Conservation (phyloP, 2,329 filamentous ascomycete genomes). For the Exophiala sp. region DNA sequence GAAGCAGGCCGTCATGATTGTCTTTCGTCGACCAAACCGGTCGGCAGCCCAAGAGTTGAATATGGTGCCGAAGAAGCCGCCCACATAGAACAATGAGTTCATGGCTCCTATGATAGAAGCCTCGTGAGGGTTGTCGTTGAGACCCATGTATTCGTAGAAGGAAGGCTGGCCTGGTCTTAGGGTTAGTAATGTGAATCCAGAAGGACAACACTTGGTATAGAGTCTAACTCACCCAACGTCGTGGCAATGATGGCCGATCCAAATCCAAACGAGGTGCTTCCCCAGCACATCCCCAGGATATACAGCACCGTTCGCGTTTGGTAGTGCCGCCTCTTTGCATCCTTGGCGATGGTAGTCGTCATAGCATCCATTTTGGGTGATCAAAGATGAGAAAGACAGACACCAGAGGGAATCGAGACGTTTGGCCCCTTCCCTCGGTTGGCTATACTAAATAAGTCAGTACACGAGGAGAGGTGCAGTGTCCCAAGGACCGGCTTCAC, state of each 20-base stretch:
- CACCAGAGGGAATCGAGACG: no score
- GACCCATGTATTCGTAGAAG: conserved; percentile 34
- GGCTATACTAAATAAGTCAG: no score
- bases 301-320: neutral
- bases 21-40: neutral
- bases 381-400: no score
- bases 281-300: neutral
- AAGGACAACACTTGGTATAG: no score
- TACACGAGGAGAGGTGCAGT: no score
- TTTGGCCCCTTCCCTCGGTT: no score
- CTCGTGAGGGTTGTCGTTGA: neutral
- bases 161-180: conserved; percentile 34
- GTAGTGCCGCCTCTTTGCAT: neutral
- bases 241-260: neutral
- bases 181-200: neutral
- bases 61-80: neutral
- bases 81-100: conserved; percentile 1
- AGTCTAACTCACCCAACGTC: neutral
- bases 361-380: no score
- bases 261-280: neutral
- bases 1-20: neutral
- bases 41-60: neutral
- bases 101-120: neutral
- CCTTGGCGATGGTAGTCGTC: no score
- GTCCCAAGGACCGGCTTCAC: no score